Conservation (phyloP, 306 rosid species). For the Trifolium pratense region DNA sequence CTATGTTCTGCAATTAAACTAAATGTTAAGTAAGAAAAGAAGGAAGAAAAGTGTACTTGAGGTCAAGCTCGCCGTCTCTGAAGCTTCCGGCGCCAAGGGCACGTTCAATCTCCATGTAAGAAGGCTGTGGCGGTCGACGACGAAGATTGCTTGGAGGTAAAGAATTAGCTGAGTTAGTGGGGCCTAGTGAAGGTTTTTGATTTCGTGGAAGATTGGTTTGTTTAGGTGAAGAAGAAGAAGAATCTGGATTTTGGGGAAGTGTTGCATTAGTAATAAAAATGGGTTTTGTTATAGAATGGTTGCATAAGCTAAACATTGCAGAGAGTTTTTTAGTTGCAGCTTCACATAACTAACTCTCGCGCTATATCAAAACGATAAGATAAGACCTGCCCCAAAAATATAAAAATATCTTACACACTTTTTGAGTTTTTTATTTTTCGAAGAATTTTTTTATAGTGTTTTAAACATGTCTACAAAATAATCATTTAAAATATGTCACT, state of each 20-base stretch:
- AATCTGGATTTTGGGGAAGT: slow-evolving; percentile 42
- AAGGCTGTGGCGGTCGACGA: slow-evolving; percentile 49
- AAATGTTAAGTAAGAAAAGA: not conserved
- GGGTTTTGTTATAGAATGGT: slow-evolving; percentile 44
- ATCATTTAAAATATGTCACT: no score
- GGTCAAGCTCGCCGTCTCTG: slow-evolving; percentile 63
- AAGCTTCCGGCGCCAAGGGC: slow-evolving; percentile 85
- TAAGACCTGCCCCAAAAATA: no score
- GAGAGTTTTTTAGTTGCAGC: no score
- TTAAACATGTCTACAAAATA: no score
- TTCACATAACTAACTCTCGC: no score
- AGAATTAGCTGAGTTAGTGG: slow-evolving; percentile 24
- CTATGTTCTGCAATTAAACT: not conserved
- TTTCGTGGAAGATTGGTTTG: slow-evolving; percentile 36
- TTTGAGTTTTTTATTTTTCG: no score
- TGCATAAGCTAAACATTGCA: slow-evolving; percentile 58
- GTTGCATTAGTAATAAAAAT: slow-evolving; percentile 40
- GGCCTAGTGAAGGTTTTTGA: slow-evolving; percentile 27
- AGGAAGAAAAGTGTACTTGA: slow-evolving; percentile 39
- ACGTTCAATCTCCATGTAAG: slow-evolving; percentile 71
- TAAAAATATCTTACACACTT: no score
- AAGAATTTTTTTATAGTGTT: no score
- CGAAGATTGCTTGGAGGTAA: slow-evolving; percentile 31
- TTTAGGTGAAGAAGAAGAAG: slow-evolving; percentile 34
- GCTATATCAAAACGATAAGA: no score